Evolutionary conservation across 2,329 filamentous ascomycete genomes (phyloP), one percentile per base, ranked within the genome.

Genomic region (Eurotiales sp.): DNA sequence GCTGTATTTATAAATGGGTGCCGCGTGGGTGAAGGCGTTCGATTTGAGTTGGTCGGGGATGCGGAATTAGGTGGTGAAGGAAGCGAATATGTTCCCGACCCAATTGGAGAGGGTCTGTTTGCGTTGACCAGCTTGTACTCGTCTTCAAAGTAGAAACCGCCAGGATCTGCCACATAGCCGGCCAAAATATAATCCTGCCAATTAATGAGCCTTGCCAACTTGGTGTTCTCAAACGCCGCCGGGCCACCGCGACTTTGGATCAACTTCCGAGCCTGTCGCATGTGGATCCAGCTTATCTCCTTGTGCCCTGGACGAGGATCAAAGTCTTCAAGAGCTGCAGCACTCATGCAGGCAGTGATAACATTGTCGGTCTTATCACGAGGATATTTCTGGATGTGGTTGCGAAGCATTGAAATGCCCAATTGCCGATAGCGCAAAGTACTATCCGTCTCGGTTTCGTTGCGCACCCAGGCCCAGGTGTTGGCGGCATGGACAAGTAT

Each of bases 161-260:
- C 58, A 5, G 61, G 62, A 11, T 64, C 58, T 1, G 62, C 63
- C 49, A 70, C 65, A 55, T 70, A 72, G 1, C 70, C 69, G 0
- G 67, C 65, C 37, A 72, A 60, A 27, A 70, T 69, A 53, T 72
- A 72, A 55, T 72, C 69, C 52, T 68, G 66, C 70, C 69, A 72
- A 46, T 72, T 71, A 39, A 71, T 70, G 43, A 72, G 53, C 66
- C 69, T 72, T 3, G 64, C 67, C 37, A 72, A 55, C 17, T 62
- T 68, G 29, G 67, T 70, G 34, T 69, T 61, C 27, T 62, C 57
- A 46, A 72, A 69, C 8, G 64, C 66, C 12, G 57, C 55, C 4
- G 69, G 66, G 2, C 70, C 70, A 7, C 69, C 69, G 25, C 70
- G 63, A 7, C 61, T 58, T 29, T 64, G 61, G 25, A 72, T 70